Evolutionary conservation across 208 protist genomes (phyloP).

Genomic region (Acanthamoeba castellanii): DNA sequence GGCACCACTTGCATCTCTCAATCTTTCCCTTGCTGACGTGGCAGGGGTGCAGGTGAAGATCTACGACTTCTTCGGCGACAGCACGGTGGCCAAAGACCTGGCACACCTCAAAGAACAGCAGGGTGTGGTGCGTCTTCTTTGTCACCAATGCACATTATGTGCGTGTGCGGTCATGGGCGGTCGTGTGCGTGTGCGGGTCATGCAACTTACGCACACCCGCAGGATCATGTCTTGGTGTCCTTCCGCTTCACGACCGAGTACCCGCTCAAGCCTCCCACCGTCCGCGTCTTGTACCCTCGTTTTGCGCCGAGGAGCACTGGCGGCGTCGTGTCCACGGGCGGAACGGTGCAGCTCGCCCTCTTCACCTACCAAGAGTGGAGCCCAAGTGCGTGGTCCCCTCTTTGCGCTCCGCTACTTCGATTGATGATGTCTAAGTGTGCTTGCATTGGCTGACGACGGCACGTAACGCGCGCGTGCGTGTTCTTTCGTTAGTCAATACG

Average conservation of each 20-base stretch:
- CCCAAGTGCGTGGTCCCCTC: slow-evolving; percentile 24
- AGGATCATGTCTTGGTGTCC: slow-evolving; percentile 30
- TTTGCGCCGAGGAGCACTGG: background rate
- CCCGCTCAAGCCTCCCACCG: slow-evolving; percentile 28
- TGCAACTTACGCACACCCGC: background rate
- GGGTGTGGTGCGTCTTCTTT: background rate
- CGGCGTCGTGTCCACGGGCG: slow-evolving; percentile 14
- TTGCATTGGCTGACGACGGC: background rate
- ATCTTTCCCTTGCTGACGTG: background rate
- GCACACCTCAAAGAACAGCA: background rate
- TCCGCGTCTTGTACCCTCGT: slow-evolving; percentile 1
- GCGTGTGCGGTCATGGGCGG: too few relatives aligned
- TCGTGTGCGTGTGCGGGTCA: too few relatives aligned
- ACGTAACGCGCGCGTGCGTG: background rate
- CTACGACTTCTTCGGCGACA: slow-evolving; percentile 4
- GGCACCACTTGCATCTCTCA: too few relatives aligned
- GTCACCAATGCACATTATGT: background rate
- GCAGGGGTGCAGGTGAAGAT: background rate
- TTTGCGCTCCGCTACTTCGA: background rate
- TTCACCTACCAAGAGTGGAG: slow-evolving; percentile 59
- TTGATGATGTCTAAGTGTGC: background rate
- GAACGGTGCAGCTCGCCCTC: slow-evolving; percentile 29
- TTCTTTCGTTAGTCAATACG: slow-evolving; percentile 12
- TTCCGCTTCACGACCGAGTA: slow-evolving; percentile 39
- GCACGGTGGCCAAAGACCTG: background rate